phyloP scores from a whole-genome alignment of 2,329 filamentous ascomycete genomes.

The Fusarium sp. region DNA sequence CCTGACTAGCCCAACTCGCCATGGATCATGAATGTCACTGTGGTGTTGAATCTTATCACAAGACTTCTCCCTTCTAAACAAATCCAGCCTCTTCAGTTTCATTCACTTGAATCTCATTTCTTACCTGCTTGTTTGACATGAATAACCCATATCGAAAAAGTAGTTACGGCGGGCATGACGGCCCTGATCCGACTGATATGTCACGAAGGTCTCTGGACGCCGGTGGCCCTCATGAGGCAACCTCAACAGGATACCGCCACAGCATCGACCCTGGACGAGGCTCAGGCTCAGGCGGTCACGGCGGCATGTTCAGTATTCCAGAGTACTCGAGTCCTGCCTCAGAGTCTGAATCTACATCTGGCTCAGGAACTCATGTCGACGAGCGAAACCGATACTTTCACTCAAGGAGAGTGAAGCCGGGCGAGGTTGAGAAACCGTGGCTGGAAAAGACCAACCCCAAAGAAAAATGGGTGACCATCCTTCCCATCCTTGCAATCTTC shows the following conservation, averaged over 20 bases:
- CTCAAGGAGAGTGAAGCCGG: constrained; percentile 78
- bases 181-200: constrained; percentile 10
- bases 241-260: constrained; percentile 23
- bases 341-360: constrained; percentile 60
- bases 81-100: constrained; percentile 4
- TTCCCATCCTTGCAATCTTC: constrained; percentile 78
- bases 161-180: constrained; percentile 18
- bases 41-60: constrained; percentile 23
- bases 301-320: constrained; percentile 38
- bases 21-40: constrained; percentile 1
- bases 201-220: constrained; percentile 31
- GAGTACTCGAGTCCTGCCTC: constrained; percentile 36
- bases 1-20: constrained; percentile 1
- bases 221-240: constrained; percentile 12
- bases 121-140: constrained; percentile 5
- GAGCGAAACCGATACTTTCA: constrained; percentile 72
- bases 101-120: neutral
- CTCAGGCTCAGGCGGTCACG: constrained; percentile 25
- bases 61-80: constrained; percentile 1
- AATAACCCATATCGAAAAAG: constrained; percentile 26
- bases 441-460: constrained; percentile 76
- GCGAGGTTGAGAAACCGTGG: constrained; percentile 82
- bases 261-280: constrained; percentile 23
- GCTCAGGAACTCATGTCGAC: constrained; percentile 50
- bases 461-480: constrained; percentile 88